Evolutionary conservation across 495 filamentous ascomycete species (phyloP), one percentile per base, ranked within the genome.

Genomic region (Massariosphaeria phaeospora): DNA sequence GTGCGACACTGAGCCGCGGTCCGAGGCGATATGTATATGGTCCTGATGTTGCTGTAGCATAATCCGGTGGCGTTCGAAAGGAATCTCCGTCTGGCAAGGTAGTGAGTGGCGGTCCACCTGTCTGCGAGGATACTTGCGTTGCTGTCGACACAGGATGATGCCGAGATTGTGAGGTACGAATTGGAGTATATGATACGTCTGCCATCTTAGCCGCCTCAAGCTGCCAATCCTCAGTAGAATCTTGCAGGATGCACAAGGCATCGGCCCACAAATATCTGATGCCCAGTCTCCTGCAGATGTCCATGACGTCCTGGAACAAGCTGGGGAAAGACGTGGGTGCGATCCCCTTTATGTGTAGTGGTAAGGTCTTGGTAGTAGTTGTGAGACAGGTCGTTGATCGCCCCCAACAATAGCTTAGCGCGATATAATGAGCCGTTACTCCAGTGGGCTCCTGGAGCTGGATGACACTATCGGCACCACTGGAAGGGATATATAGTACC

Each of bases 321-420:
- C 33, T 7, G 3, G 44, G 44, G 17, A 47, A 20, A 3, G 4
- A n/a, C 3, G 3, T 10, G 3, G 33, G 27, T 12, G 24, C 4
- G 5, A 47, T 30, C 3, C 5, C 4, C 9, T 13, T 3, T 4
- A 7, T 10, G 9, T 31, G 24, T 3, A 20, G 3, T 10, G 21
- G 11, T 6, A 47, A 29, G 11, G 4, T 30, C 12, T 47, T 20
- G 3, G 5, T 3, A 4, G 27, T 30, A 3, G 25, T 47, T 3
- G 17, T 31, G 25, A 47, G 26, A 3, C 6, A 11, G 17, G 17
- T 7, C 17, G 18, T 27, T 6, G 44, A 15, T 30, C 9, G 5
- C 20, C 44, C 44, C 44, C 44, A 47, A 18, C 44, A 31, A 31
- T 47, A 17, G 33, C 44, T 47, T 10, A 47, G 44, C 11, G 44